A percentile compares a stretch with the other conserved stretches of the same genome.
Evolutionary conservation across 176 grass and related monocot genomes (phyloP).

Genomic region (Hordeum vulgare): DNA sequence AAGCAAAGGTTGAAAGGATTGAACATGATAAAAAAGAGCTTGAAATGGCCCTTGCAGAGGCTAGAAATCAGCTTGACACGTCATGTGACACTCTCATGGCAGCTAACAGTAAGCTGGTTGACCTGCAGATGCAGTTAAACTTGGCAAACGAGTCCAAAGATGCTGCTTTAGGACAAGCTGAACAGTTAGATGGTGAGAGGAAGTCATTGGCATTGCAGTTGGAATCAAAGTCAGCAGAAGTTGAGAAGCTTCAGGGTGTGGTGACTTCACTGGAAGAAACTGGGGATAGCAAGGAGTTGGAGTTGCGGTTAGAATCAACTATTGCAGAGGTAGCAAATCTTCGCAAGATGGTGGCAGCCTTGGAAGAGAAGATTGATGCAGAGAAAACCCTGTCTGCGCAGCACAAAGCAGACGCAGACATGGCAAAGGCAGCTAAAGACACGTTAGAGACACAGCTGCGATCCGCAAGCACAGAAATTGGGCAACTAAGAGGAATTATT

Average conservation of each 20-base stretch:
- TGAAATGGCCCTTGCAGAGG: conserved; percentile 46
- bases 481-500: conserved; percentile 37
- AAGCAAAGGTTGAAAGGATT: conserved; percentile 42
- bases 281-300: conserved; percentile 43
- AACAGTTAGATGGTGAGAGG: conserved; percentile 39
- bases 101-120: conserved; percentile 52
- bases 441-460: conserved; percentile 46
- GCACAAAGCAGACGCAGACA: conserved; percentile 49
- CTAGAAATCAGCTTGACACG: conserved; percentile 41
- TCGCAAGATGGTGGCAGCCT: conserved; percentile 31
- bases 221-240: conserved; percentile 44
- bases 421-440: conserved; percentile 37
- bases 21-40: conserved; percentile 67
- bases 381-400: conserved; percentile 47
- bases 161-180: conserved; percentile 32
- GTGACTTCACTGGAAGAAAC: conserved; percentile 46
- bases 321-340: conserved; percentile 42
- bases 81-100: conserved; percentile 37
- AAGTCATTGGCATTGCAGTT: conserved; percentile 45
- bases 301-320: conserved; percentile 49
- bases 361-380: conserved; percentile 51
- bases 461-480: conserved; percentile 38
- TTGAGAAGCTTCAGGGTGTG: conserved; percentile 36
- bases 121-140: conserved; percentile 58
- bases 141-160: conserved; percentile 49